Evolutionary conservation across 1,284 basidiomycete genomes (phyloP).

Genomic region (Ustilago trichophora): DNA sequence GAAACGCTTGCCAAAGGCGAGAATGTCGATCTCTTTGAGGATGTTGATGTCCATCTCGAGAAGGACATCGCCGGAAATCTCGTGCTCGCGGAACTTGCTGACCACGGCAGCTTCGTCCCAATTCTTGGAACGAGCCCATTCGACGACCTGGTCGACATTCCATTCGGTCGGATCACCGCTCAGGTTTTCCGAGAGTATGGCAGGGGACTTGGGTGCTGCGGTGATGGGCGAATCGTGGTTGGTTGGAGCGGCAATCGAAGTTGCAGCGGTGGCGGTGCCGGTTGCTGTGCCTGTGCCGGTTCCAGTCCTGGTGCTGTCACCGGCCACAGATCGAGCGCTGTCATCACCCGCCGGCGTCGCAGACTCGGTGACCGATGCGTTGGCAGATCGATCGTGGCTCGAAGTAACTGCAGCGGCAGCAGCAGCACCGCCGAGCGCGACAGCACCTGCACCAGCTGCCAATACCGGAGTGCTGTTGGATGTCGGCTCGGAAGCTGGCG

Average conservation of each 20-base stretch:
- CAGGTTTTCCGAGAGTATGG: slow-evolving; percentile 6
- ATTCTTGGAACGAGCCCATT: slow-evolving; percentile 84
- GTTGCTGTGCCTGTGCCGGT: slow-evolving; percentile 24
- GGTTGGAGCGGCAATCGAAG: slow-evolving; percentile 57
- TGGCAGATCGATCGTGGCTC: slow-evolving; percentile 16
- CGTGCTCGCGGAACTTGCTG: slow-evolving; percentile 84
- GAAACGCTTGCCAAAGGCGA: slow-evolving; percentile 91
- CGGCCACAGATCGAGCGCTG: slow-evolving; percentile 29
- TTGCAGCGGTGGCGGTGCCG: slow-evolving; percentile 43
- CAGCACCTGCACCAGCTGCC: slow-evolving; percentile 21
- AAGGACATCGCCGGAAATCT: slow-evolving; percentile 95
- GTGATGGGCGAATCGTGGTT: slow-evolving; percentile 43
- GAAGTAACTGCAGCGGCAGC: slow-evolving; percentile 64
- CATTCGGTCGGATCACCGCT: slow-evolving; percentile 75
- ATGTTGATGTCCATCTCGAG: slow-evolving; percentile 91
- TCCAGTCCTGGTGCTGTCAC: slow-evolving; percentile 26
- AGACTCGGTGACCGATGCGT: slow-evolving; percentile 6
- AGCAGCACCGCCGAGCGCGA: slow-evolving; percentile 20
- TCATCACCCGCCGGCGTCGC: slow-evolving; percentile 19
- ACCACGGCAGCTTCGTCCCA: slow-evolving; percentile 81
- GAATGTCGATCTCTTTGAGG: slow-evolving; percentile 95
- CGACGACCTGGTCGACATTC: slow-evolving; percentile 86
- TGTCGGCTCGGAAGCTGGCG: not conserved
- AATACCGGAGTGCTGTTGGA: slow-evolving; percentile 5
- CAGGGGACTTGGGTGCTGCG: slow-evolving; percentile 6